These are phyloP conservation scores for Colletotrichum gloeosporioides DNA, from an alignment of 2,329 filamentous ascomycete genomes.

Conservation along the genomic window DNA sequence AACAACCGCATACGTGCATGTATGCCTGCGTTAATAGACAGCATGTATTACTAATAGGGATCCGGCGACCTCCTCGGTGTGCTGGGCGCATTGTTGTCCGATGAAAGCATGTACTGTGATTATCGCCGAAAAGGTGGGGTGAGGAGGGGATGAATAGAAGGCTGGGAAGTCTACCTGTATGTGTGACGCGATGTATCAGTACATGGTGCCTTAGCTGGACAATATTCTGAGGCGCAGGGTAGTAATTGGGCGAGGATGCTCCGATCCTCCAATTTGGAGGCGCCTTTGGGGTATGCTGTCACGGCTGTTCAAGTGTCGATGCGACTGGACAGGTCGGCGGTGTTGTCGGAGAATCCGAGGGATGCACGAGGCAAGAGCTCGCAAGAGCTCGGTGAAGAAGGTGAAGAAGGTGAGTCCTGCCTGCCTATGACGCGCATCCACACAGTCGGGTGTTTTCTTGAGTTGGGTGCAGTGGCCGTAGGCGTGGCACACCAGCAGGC, in stretches of 20 bases:
- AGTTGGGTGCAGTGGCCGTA: not conserved
- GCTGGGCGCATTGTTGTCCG: not conserved
- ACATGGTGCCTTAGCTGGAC: not conserved
- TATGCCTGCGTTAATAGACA: not conserved
- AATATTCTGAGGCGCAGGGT: not conserved
- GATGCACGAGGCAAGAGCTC: not conserved
- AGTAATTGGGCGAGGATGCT: not conserved
- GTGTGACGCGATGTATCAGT: not conserved
- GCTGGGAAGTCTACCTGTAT: not conserved
- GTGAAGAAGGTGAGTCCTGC: not conserved
- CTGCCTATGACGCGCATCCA: conserved; percentile 8
- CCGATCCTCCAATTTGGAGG: not conserved
- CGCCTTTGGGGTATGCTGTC: not conserved
- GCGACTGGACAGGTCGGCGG: not conserved
- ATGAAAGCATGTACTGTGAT: not conserved
- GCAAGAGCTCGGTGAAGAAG: not conserved
- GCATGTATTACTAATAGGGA: not conserved
- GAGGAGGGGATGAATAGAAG: not conserved
- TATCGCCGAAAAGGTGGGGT: not conserved
- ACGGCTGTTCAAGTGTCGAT: not conserved
- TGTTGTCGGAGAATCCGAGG: not conserved
- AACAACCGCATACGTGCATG: not conserved
- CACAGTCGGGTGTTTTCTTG: not conserved
- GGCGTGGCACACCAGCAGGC: not conserved
- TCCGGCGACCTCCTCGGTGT: not conserved